These are phyloP conservation scores for Rhizophora apiculata DNA, from an alignment of 345 rosid genomes.

Conservation along the genomic window DNA sequence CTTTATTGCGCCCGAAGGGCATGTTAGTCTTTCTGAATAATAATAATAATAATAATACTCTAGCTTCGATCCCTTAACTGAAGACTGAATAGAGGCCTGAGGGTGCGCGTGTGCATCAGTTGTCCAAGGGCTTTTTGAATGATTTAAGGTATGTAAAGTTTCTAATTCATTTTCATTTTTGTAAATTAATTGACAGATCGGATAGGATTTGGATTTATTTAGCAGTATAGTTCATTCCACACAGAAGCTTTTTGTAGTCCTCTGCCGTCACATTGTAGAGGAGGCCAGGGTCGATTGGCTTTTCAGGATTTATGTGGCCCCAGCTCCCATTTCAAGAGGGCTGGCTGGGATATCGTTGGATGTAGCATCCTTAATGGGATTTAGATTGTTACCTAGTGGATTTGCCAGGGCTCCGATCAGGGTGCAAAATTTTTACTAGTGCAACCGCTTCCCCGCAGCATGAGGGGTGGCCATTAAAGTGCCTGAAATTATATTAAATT, in stretches of 20 bases:
- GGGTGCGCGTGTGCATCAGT: too few relatives aligned
- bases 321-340: slow-evolving; percentile 68
- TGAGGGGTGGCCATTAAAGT: slow-evolving; percentile 53
- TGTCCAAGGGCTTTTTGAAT: too few relatives aligned
- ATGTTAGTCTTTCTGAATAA: too few relatives aligned
- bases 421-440: slow-evolving; percentile 36
- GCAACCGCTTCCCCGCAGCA: slow-evolving; percentile 41
- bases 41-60: too few relatives aligned
- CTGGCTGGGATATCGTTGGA: slow-evolving; percentile 27
- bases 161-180: too few relatives aligned
- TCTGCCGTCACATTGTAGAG: slow-evolving; percentile 46
- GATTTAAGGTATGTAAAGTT: too few relatives aligned
- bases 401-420: slow-evolving; percentile 44
- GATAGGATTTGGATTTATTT: slow-evolving; percentile 29
- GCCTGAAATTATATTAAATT: slow-evolving; percentile 39
- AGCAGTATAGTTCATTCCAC: slow-evolving; percentile 39
- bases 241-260: slow-evolving; percentile 49
- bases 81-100: too few relatives aligned
- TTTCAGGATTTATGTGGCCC: slow-evolving; percentile 46
- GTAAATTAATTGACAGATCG: too few relatives aligned
- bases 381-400: slow-evolving; percentile 31
- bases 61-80: too few relatives aligned
- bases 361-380: slow-evolving; percentile 36
- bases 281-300: slow-evolving; percentile 55
- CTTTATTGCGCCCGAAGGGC: too few relatives aligned